Evolutionary conservation across 2,329 filamentous ascomycete species (phyloP).

Genomic region (Fusarium albosuccineum): DNA sequence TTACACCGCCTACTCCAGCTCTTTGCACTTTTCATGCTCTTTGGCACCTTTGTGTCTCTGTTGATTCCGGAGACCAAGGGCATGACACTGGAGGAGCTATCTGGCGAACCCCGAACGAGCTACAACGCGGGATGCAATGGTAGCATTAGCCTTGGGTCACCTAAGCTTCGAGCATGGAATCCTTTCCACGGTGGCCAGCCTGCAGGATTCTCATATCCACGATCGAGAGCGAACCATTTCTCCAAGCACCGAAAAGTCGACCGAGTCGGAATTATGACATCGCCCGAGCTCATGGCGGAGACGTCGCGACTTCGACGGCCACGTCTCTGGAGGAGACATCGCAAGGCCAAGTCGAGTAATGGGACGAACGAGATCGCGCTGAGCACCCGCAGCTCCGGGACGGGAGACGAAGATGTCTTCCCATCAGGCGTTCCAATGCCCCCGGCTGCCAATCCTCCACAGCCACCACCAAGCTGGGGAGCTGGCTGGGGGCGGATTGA

Average conservation of each 20-base stretch:
- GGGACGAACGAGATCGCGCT: slow-evolving; percentile 51
- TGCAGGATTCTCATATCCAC: slow-evolving; percentile 64
- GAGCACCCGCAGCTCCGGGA: slow-evolving; percentile 48
- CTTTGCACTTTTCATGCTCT: slow-evolving; percentile 84
- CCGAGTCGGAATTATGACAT: slow-evolving; percentile 59
- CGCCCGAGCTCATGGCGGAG: slow-evolving; percentile 54
- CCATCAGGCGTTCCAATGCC: slow-evolving; percentile 31
- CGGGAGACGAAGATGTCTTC: slow-evolving; percentile 43
- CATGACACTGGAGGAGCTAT: slow-evolving; percentile 77
- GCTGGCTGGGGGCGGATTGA: slow-evolving; percentile 51
- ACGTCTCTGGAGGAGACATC: slow-evolving; percentile 48
- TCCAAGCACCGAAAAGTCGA: slow-evolving; percentile 47
- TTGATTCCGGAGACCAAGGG: slow-evolving; percentile 85
- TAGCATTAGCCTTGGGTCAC: slow-evolving; percentile 56
- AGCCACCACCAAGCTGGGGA: slow-evolving; percentile 47
- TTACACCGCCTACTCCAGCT: slow-evolving; percentile 82
- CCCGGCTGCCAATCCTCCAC: slow-evolving; percentile 23
- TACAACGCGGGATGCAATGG: slow-evolving; percentile 66
- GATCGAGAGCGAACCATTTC: slow-evolving; percentile 46
- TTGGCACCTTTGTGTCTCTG: slow-evolving; percentile 75
- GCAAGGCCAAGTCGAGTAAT: slow-evolving; percentile 46
- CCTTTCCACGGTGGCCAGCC: slow-evolving; percentile 64
- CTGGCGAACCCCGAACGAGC: slow-evolving; percentile 74
- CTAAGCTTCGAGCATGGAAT: slow-evolving; percentile 56
- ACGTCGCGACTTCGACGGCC: slow-evolving; percentile 39